Conservation (phyloP, 225 moss, liverwort and hornwort genomes). For the Thuidium tamariscinum region DNA sequence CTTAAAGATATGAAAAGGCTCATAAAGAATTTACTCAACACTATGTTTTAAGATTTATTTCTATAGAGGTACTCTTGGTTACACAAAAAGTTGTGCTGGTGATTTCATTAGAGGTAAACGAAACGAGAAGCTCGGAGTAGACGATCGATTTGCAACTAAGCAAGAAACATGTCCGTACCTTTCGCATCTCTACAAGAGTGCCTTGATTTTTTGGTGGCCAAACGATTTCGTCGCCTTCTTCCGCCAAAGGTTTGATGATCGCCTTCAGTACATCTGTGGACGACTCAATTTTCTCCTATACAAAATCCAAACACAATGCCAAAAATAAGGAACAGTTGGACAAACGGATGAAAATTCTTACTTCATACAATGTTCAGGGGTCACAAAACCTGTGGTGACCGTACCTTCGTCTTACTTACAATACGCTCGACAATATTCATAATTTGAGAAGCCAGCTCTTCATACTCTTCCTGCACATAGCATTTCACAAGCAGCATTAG, state of each 20-base stretch:
- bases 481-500: neutral
- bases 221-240: constrained; percentile 56
- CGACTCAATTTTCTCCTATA: constrained; percentile 86
- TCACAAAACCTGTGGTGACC: neutral
- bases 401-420: constrained; percentile 83
- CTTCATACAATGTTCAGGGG: neutral
- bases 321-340: neutral
- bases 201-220: constrained; percentile 73
- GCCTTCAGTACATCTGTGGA: constrained; percentile 79
- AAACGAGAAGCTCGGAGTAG: neutral
- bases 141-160: neutral
- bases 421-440: constrained; percentile 81
- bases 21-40: neutral
- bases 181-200: constrained; percentile 61
- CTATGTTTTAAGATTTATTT: neutral
- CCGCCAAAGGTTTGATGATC: constrained; percentile 67
- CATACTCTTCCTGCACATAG: constrained; percentile 46
- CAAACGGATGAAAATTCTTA: neutral
- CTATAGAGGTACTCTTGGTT: neutral
- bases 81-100: neutral
- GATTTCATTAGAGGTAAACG: neutral
- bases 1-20: neutral
- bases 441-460: constrained; percentile 70
- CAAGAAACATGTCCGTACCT: constrained; percentile 21
- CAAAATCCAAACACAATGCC: neutral